These are phyloP conservation scores for Sclerotinia minor DNA, from an alignment of 2,329 filamentous ascomycete species.

Conservation along the genomic window DNA sequence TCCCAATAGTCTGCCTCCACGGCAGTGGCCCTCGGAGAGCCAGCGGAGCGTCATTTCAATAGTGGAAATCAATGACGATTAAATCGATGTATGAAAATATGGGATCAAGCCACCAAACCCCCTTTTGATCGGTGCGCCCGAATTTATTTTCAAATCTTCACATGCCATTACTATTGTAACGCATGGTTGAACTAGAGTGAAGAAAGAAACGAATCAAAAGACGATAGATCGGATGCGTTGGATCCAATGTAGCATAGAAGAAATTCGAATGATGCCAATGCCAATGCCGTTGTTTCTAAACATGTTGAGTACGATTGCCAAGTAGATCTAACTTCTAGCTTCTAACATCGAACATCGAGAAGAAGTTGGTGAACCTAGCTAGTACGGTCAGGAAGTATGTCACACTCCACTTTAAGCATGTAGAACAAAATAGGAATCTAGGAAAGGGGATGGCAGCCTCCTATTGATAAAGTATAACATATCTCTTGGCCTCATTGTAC, in stretches of 20 bases:
- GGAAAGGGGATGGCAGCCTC: too few species aligned
- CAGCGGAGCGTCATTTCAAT: background rate
- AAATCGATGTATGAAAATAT: background rate
- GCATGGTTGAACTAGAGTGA: background rate
- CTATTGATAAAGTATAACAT: too few species aligned
- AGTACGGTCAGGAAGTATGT: too few species aligned
- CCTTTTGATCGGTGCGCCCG: background rate
- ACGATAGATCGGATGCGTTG: background rate
- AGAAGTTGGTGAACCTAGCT: too few species aligned
- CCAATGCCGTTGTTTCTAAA: background rate
- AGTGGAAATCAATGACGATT: background rate
- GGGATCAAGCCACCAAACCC: background rate
- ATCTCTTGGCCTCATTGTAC: too few species aligned
- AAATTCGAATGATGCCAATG: background rate
- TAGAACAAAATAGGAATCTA: too few species aligned
- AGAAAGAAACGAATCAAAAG: background rate
- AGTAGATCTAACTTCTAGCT: background rate
- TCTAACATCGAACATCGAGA: background rate
- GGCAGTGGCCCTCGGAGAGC: conserved; percentile 1
- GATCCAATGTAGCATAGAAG: background rate
- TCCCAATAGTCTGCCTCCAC: background rate
- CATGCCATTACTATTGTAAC: background rate
- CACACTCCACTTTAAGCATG: background rate
- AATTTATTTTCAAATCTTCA: background rate
- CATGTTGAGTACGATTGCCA: background rate